phyloP scores from a whole-genome alignment of 148 eudicot species.

The Agrostemma githago region DNA sequence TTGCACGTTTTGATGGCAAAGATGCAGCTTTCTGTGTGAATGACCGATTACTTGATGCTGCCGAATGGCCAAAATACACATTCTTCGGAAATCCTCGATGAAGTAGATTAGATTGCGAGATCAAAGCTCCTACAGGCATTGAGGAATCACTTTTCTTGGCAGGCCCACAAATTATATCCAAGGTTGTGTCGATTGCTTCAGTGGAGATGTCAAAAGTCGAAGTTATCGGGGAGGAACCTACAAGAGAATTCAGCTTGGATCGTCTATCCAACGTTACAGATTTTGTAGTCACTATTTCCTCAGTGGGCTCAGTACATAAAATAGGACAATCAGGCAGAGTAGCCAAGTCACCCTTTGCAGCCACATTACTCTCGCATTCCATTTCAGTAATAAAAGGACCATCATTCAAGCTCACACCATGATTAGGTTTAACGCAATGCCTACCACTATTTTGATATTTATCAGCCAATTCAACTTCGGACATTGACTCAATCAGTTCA shows the following conservation, averaged over 20 bases:
- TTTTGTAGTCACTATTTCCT: conserved; percentile 23
- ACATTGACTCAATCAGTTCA: conserved; percentile 24
- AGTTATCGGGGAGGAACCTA: conserved; percentile 17
- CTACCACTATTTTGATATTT: conserved; percentile 15
- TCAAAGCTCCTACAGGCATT: conserved; percentile 18
- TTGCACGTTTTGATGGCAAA: conserved; percentile 27
- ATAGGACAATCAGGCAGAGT: conserved; percentile 19
- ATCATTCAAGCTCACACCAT: conserved; percentile 15
- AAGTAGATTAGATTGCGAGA: conserved; percentile 16
- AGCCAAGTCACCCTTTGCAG: conserved; percentile 22
- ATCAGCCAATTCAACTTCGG: conserved; percentile 18
- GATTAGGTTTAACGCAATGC: conserved; percentile 16
- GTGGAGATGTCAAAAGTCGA: conserved; percentile 21
- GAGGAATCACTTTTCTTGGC: conserved; percentile 21
- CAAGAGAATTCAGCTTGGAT: conserved; percentile 26
- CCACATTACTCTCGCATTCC: conserved; percentile 22
- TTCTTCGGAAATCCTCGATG: conserved; percentile 15
- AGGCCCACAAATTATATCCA: conserved; percentile 20
- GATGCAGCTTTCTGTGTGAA: conserved; percentile 22
- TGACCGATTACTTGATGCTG: conserved; percentile 16
- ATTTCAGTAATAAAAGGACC: conserved; percentile 21
- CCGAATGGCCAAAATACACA: conserved; percentile 27
- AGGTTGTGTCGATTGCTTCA: conserved; percentile 18
- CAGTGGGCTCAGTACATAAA: conserved; percentile 25
- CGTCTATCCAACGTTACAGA: conserved; percentile 25